Conservation (phyloP, 805 yeast genomes). For the Yamadazyma scolyti region DNA sequence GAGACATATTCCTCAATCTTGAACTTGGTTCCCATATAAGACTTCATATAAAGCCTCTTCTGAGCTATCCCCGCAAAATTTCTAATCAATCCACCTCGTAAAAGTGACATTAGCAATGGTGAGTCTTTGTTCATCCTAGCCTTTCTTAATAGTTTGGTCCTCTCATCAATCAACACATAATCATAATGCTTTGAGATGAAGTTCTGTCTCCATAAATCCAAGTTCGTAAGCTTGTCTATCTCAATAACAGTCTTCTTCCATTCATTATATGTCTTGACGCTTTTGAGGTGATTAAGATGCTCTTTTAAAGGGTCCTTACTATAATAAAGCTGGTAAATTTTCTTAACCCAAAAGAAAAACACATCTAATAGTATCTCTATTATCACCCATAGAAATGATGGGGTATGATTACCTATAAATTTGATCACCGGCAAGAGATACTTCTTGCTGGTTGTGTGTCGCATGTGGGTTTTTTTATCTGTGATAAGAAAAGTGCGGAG, state of each 20-base stretch:
- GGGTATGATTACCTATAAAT: conserved; percentile 31
- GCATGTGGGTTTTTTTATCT: no score
- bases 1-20: conserved; percentile 82
- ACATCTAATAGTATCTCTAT: conserved; percentile 43
- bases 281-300: conserved; percentile 45
- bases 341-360: conserved; percentile 44
- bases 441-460: conserved; percentile 3
- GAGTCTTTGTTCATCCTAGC: conserved; percentile 62
- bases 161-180: conserved; percentile 72
- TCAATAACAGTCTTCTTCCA: conserved; percentile 59
- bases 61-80: conserved; percentile 91
- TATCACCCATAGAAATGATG: conserved; percentile 38
- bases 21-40: conserved; percentile 84
- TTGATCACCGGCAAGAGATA: conserved; percentile 21
- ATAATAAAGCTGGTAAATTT: conserved; percentile 29
- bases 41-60: conserved; percentile 70
- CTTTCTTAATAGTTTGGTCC: conserved; percentile 57
- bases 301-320: conserved; percentile 44
- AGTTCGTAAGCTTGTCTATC: conserved; percentile 45
- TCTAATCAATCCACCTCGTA: conserved; percentile 79
- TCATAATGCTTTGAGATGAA: conserved; percentile 81
- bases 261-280: conserved; percentile 58
- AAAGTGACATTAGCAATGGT: conserved; percentile 54
- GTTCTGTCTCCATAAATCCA: conserved; percentile 70
- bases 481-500: not conserved